Conservation (phyloP, 495 filamentous ascomycete genomes). For the Cercophora sp. region DNA sequence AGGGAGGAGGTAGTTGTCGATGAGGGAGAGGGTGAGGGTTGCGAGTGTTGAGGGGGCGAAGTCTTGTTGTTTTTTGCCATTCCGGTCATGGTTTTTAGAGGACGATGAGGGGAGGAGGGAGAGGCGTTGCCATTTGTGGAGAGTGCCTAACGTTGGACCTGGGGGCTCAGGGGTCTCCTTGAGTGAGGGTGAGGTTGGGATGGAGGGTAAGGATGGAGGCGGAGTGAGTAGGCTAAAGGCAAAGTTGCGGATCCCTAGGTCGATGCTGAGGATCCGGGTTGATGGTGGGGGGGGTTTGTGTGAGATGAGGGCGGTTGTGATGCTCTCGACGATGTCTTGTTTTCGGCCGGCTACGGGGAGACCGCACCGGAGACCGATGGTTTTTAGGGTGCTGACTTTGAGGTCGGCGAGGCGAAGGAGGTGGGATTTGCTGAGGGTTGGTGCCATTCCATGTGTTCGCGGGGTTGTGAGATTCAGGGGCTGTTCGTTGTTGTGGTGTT, state of each 20-base stretch:
- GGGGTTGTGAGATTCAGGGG: too few relatives aligned
- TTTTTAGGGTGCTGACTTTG: neutral
- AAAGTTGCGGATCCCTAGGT: slow-evolving; percentile 83
- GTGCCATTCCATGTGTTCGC: too few relatives aligned
- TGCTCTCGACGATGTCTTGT: slow-evolving; percentile 5
- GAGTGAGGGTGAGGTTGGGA: too few relatives aligned
- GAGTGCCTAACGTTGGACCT: slow-evolving; percentile 6
- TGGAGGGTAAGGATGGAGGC: neutral
- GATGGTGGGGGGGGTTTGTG: slow-evolving; percentile 13
- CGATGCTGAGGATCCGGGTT: slow-evolving; percentile 65
- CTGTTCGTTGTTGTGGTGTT: too few relatives aligned
- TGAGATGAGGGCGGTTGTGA: slow-evolving; percentile 18
- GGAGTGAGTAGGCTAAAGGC: slow-evolving; percentile 64
- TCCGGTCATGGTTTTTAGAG: neutral
- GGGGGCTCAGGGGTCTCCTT: neutral
- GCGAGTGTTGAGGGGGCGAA: slow-evolving; percentile 60
- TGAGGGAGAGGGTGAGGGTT: slow-evolving; percentile 56
- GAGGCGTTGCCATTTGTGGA: slow-evolving; percentile 32
- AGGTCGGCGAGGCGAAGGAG: too few relatives aligned
- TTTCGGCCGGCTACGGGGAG: slow-evolving; percentile 21
- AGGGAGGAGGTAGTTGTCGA: slow-evolving; percentile 49
- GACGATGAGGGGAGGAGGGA: slow-evolving; percentile 20
- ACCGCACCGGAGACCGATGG: slow-evolving; percentile 16
- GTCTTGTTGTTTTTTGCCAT: slow-evolving; percentile 23
- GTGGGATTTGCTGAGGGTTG: too few relatives aligned